Evolutionary conservation across 805 yeast species (phyloP), one percentile per base, ranked within the genome.

Genomic region (Brettanomyces custersianus): DNA sequence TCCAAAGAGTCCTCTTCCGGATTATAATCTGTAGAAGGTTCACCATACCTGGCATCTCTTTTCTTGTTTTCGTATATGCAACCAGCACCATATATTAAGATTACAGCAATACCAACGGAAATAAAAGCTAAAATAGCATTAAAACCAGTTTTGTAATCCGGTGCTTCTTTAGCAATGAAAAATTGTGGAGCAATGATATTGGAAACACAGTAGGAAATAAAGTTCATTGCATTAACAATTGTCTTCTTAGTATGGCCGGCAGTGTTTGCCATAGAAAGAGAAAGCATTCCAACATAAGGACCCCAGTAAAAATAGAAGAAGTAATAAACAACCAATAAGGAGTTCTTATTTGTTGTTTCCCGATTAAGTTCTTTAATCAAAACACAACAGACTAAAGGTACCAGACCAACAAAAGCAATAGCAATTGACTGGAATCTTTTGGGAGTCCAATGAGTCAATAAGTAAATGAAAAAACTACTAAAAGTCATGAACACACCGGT

Each of bases 191-290:
- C 87, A 35, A 77, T 66, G 28, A 79, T 55, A 51, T 77, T 74
- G 9, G 84, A 83, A 31, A 72, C 67, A 30, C 82, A 74, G 50
- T 77, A 80, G 3, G 74, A 77, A 37, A 79, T 62, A 57, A 80
- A 61, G 29, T 68, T 68, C 21, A 74, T 54, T 8, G 77, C 75
- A 33, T 72, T 70, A 15, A 72, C 66, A 6, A 72, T 64, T 44
- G 74, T 61, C 47, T 78, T 74, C 52, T 81, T 81, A n/a, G 86
- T 77, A 40, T 73, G 71, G 3, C 88, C 88, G 1, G 84, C 74
- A 21, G 74, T 66, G 50, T 80, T 51, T n/a, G n/a, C n/a, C n/a
- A n/a, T n/a, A n/a, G n/a, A n/a, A n/a, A n/a, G n/a, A n/a, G 13
- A 49, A 46, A 7, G 52, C 37, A 34, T 33, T 24, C 12, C 34